Evolutionary conservation across 352 stramenopile species (phyloP), one percentile per base, ranked within the genome.

Genomic region (Blastocystis sp.): DNA sequence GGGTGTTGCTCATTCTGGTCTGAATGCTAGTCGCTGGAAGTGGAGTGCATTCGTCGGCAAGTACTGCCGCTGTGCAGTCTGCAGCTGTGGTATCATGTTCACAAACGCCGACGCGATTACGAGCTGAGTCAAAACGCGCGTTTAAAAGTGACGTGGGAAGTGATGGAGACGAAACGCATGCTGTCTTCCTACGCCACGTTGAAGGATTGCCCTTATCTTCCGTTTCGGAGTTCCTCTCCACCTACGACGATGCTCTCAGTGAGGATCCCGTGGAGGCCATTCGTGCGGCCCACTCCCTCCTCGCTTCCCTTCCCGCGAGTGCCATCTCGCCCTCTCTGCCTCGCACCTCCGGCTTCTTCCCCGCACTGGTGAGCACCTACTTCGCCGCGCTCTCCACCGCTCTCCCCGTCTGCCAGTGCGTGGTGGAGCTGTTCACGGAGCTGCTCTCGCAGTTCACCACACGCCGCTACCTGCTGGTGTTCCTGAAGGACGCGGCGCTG

Each of bases 371-470:
- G 64, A 71, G 48, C 43, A 34, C 28, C 28, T 34, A 34, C 28
- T 34, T 34, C 28, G 28, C 28, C 28, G 28, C 28, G 28, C 28
- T 34, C 28, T 34, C 28, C 28, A 34, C 28, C 28, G 28, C 28
- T 34, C 28, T 34, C 28, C 28, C 28, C 28, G 28, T 34, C 28
- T 34, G 28, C 40, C 17, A 43, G 48, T 48, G 64, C 43, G 60
- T 93, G 59, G 76, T 97, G 78, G 92, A 92, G 62, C 90, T 96
- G 52, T 78, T 96, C 53, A 92, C 92, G 40, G 94, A 97, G 61
- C 89, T 97, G 9, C 90, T 97, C 67, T 91, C 88, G 38, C 93
- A 96, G 88, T 89, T 95, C 1, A 92, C 94, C n/a, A 97, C 94
- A 28, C 93, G 94, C n/a, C 92, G 93, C 56, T 96, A 95, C 62